A percentile compares a stretch with the other conserved stretches of the same genome.
Conservation (phyloP, 495 filamentous ascomycete species). For the Aspergillus nidulans region DNA sequence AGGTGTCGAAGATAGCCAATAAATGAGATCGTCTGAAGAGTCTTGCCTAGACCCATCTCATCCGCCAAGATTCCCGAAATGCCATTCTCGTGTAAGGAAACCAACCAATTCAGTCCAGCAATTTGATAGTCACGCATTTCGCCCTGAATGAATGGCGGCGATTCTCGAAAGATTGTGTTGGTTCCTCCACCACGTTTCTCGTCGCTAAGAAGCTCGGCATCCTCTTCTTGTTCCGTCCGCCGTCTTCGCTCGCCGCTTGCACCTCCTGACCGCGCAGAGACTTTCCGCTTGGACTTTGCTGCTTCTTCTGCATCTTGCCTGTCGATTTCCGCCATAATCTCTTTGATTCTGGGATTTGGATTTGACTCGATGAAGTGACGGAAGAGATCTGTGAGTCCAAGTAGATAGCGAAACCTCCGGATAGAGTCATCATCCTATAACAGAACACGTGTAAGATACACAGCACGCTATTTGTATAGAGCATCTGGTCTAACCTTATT, state of each 20-base stretch:
- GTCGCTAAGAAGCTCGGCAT: slow-evolving; percentile 89
- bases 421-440: slow-evolving; percentile 90
- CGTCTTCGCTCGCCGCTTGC: slow-evolving; percentile 76
- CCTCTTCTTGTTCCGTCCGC: slow-evolving; percentile 95
- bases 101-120: slow-evolving; percentile 94
- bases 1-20: slow-evolving; percentile 91
- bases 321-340: slow-evolving; percentile 90
- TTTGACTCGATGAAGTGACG: slow-evolving; percentile 99
- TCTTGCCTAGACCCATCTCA: slow-evolving; percentile 97
- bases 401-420: slow-evolving; percentile 88
- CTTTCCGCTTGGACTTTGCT: slow-evolving; percentile 66
- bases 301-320: slow-evolving; percentile 77
- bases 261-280: slow-evolving; percentile 71
- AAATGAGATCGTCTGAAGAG: slow-evolving; percentile 86
- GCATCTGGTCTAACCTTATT: slow-evolving; percentile 63
- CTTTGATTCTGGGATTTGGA: slow-evolving; percentile 84
- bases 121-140: slow-evolving; percentile 95
- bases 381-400: slow-evolving; percentile 95
- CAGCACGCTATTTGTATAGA: background rate
- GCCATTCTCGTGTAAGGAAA: slow-evolving; percentile 96
- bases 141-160: slow-evolving; percentile 79
- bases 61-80: slow-evolving; percentile 97
- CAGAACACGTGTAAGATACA: slow-evolving; percentile 6
- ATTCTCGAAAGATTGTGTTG: slow-evolving; percentile 87
- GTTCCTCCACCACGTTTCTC: slow-evolving; percentile 82